Percentiles rank a stretch among this genome's conserved stretches.
phyloP scores from a whole-genome alignment of 805 yeast species.

The Cyberlindnera galapagoensis region DNA sequence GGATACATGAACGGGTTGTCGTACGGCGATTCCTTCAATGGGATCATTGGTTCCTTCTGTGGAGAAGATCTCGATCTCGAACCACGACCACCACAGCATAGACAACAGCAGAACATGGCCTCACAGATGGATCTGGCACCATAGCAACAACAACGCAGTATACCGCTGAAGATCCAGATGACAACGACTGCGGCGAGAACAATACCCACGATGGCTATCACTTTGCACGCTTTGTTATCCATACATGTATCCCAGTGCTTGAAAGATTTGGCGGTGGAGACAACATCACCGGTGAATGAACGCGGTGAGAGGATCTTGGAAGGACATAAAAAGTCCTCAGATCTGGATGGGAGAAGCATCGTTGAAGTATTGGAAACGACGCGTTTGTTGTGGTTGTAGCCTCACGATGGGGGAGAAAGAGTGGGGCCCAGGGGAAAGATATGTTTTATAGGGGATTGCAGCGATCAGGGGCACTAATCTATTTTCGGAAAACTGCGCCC shows the following conservation, averaged over 20 bases:
- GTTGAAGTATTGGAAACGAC: too few species aligned
- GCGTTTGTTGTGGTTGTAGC: too few species aligned
- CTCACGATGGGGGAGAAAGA: too few species aligned
- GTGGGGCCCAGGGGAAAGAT: too few species aligned
- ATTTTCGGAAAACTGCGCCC: too few species aligned
- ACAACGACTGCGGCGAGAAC: conserved; percentile 47
- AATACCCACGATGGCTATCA: conserved; percentile 69
- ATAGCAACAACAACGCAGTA: conserved; percentile 51
- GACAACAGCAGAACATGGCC: conserved; percentile 48
- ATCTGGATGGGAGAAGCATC: too few species aligned
- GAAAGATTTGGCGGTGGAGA: conserved; percentile 40
- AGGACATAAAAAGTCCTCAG: too few species aligned
- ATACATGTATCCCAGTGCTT: conserved; percentile 72
- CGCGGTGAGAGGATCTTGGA: conserved; percentile 10
- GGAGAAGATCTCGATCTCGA: not conserved
- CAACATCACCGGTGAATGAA: conserved; percentile 17
- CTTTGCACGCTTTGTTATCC: conserved; percentile 70
- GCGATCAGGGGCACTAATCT: too few species aligned
- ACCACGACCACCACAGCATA: conserved; percentile 21
- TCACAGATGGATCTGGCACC: conserved; percentile 46
- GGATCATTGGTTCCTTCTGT: conserved; percentile 6
- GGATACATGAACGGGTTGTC: conserved; percentile 21
- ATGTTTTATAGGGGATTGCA: too few species aligned
- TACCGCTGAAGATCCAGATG: conserved; percentile 49
- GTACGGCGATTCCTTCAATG: conserved; percentile 5